A percentile compares a stretch with the other conserved stretches of the same genome.
Evolutionary conservation across 1,284 basidiomycete genomes (phyloP).

Genomic region (Athelia psychrophila): DNA sequence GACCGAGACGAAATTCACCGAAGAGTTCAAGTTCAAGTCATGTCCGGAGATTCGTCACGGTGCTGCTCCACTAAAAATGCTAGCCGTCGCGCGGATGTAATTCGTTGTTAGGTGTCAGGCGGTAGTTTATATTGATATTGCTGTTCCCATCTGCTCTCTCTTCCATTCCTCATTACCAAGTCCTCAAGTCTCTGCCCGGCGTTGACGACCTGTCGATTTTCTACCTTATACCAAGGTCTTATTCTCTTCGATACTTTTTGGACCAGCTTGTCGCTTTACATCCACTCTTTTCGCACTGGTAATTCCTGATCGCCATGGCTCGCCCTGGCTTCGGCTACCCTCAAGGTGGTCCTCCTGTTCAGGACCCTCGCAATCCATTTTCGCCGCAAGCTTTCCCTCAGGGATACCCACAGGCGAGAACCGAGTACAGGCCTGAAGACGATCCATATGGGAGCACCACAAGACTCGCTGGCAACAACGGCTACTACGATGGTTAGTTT

Average conservation of each 20-base stretch:
- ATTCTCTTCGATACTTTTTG: too few relatives aligned
- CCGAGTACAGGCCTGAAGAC: slow-evolving; percentile 43
- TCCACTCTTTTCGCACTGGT: slow-evolving; percentile 24
- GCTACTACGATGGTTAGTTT: slow-evolving; percentile 43
- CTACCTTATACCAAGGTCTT: too few relatives aligned
- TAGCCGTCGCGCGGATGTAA: too few relatives aligned
- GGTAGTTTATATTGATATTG: too few relatives aligned
- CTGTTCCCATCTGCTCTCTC: too few relatives aligned
- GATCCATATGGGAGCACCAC: slow-evolving; percentile 56
- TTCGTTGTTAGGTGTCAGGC: too few relatives aligned
- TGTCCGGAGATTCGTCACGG: background rate
- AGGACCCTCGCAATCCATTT: slow-evolving; percentile 30
- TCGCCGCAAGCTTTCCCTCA: slow-evolving; percentile 11
- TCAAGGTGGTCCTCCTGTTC: background rate
- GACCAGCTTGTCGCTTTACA: slow-evolving; percentile 4
- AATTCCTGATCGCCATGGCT: slow-evolving; percentile 18
- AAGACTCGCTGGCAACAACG: slow-evolving; percentile 47
- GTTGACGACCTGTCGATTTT: too few relatives aligned
- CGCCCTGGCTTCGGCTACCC: slow-evolving; percentile 35
- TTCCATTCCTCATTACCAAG: too few relatives aligned
- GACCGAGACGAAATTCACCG: background rate
- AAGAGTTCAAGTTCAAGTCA: background rate
- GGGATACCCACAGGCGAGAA: slow-evolving; percentile 24
- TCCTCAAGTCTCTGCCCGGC: too few relatives aligned
- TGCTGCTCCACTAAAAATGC: too few relatives aligned